These are phyloP conservation scores for Nicotiana undulata DNA, from an alignment of 257 asterid genomes.

Conservation along the genomic window DNA sequence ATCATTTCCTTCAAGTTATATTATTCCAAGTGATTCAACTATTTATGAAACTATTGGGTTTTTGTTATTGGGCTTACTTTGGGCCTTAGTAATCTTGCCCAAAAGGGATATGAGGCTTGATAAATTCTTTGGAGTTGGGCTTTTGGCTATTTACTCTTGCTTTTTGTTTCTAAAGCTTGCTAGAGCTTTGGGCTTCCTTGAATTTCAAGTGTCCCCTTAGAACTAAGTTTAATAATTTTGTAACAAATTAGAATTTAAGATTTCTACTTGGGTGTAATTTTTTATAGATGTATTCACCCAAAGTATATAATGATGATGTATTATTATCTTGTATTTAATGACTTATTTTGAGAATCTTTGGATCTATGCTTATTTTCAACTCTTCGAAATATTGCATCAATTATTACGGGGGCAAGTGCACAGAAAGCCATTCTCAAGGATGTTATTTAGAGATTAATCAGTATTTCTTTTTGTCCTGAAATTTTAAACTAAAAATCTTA, in stretches of 20 bases:
- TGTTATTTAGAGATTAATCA: no score
- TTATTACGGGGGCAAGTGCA: no score
- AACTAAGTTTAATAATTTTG: neutral
- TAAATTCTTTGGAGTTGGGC: slow-evolving; percentile 52
- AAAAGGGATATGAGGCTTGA: slow-evolving; percentile 52
- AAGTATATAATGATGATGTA: neutral
- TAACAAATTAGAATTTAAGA: neutral
- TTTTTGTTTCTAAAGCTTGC: slow-evolving; percentile 9
- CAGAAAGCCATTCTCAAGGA: no score
- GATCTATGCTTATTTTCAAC: neutral
- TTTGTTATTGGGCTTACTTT: slow-evolving; percentile 57
- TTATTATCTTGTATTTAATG: neutral
- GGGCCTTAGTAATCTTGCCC: slow-evolving; percentile 70
- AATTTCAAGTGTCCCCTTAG: neutral
- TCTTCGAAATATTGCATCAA: no score
- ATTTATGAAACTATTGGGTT: slow-evolving; percentile 66
- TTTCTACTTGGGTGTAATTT: neutral
- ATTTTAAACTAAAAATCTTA: no score
- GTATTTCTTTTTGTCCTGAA: no score
- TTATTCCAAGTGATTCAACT: slow-evolving; percentile 33
- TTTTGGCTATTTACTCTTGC: slow-evolving; percentile 50
- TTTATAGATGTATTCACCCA: neutral
- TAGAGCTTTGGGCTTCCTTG: slow-evolving; percentile 3
- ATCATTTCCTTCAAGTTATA: slow-evolving; percentile 39
- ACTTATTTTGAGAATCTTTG: neutral